phyloP scores from a whole-genome alignment of 352 stramenopile species.

The Phytophthora fragariae region DNA sequence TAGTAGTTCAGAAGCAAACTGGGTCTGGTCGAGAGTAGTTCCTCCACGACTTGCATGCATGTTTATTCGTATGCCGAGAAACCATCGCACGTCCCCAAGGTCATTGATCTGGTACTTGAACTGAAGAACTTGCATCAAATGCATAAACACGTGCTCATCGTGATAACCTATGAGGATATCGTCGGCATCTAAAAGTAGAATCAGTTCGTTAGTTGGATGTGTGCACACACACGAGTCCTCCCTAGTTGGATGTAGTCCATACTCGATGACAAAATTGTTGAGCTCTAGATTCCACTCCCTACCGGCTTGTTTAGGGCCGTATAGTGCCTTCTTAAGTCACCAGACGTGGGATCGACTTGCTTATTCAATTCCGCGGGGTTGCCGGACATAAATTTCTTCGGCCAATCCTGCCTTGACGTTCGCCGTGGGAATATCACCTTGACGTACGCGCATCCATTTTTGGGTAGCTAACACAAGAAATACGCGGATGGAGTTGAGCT shows the following conservation, averaged over 20 bases:
- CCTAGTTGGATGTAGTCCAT: neutral
- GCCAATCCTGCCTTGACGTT: neutral
- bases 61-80: no score
- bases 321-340: constrained; percentile 3
- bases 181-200: constrained; percentile 3
- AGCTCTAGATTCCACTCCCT: constrained; percentile 7
- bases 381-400: neutral
- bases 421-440: neutral
- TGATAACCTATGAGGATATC: neutral
- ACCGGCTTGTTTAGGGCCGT: constrained; percentile 14
- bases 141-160: neutral
- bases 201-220: neutral
- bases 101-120: no score
- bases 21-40: no score
- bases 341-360: neutral
- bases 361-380: constrained; percentile 7
- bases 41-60: no score
- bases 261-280: neutral
- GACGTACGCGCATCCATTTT: no score
- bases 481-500: no score
- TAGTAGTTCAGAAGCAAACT: no score
- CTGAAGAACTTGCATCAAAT: no score
- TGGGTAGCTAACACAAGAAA: no score
- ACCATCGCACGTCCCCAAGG: no score
- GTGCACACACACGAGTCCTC: constrained; percentile 9